Percentiles rank a stretch among this genome's conserved stretches.
phyloP scores from a whole-genome alignment of 768 basidiomycete species.

The Mycena indigotica region DNA sequence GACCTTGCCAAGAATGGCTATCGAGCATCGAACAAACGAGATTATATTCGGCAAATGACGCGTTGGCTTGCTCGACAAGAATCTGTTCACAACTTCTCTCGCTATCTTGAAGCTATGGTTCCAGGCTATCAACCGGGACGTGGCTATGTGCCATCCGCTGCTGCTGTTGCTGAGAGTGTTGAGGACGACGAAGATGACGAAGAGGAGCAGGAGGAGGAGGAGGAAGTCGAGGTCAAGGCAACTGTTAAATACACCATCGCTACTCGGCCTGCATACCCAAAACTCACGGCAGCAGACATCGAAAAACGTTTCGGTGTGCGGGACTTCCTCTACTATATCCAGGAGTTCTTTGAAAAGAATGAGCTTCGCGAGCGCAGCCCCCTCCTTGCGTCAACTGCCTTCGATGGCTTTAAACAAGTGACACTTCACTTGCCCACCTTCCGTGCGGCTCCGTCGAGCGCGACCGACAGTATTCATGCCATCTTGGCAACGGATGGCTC shows the following conservation, averaged over 20 bases:
- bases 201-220: background rate
- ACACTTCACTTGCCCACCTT: background rate
- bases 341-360: background rate
- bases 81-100: background rate
- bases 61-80: slow-evolving; percentile 35
- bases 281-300: background rate
- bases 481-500: background rate
- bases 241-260: background rate
- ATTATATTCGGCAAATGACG: slow-evolving; percentile 38
- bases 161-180: background rate
- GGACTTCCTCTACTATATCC: background rate
- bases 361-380: background rate
- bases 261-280: background rate
- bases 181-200: background rate
- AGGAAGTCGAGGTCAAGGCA: background rate
- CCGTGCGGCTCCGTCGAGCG: background rate
- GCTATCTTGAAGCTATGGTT: background rate
- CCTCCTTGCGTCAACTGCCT: background rate
- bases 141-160: background rate
- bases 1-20: slow-evolving; percentile 37
- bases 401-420: background rate
- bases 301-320: background rate
- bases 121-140: background rate
- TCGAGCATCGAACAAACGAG: slow-evolving; percentile 24
- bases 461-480: background rate